Evolutionary conservation across 768 basidiomycete genomes (phyloP).

Genomic region (Russula vinacea): DNA sequence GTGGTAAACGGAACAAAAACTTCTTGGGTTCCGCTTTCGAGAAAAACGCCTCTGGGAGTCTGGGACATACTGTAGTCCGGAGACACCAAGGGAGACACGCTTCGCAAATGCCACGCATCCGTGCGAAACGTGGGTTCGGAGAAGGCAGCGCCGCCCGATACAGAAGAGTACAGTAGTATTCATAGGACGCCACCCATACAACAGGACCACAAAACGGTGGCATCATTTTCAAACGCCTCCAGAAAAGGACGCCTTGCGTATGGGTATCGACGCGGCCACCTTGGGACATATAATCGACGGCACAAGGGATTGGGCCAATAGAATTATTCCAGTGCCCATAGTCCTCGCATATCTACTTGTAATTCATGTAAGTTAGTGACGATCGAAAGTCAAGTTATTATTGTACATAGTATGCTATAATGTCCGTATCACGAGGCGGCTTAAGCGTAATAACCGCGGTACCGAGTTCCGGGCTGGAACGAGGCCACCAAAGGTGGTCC

Average conservation of each 20-base stretch:
- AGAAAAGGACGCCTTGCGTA: neutral
- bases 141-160: neutral
- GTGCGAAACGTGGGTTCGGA: neutral
- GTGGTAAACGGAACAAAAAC: too few relatives aligned
- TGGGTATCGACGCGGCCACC: neutral
- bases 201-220: neutral
- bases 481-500: too few relatives aligned
- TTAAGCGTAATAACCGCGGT: too few relatives aligned
- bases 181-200: neutral
- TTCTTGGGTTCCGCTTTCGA: neutral
- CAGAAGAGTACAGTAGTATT: neutral
- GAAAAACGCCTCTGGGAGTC: neutral
- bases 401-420: neutral
- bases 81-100: too few relatives aligned
- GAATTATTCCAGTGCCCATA: neutral
- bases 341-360: neutral
- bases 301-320: neutral
- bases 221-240: neutral
- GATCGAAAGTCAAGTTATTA: too few relatives aligned
- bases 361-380: too few relatives aligned
- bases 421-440: neutral
- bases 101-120: neutral
- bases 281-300: neutral
- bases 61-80: neutral
- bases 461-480: too few relatives aligned